Percentiles rank a stretch among this genome's conserved stretches.
These are phyloP conservation scores for Phytophthora citricola DNA, from an alignment of 352 stramenopile genomes.

Conservation along the genomic window DNA sequence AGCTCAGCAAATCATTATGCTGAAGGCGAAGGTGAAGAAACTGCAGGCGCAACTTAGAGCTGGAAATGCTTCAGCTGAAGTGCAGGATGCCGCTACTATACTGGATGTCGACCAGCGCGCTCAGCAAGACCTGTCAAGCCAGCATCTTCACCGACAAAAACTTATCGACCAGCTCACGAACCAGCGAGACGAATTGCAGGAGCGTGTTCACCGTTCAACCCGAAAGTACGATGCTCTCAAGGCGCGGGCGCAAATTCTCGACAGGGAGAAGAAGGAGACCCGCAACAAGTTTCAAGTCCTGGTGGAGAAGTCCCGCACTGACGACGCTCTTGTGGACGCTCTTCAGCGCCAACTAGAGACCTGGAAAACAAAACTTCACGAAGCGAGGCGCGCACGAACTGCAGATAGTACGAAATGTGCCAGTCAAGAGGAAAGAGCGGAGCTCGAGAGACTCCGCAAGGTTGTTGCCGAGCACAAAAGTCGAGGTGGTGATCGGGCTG, in stretches of 20 bases:
- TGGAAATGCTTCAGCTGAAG: conserved; percentile 19
- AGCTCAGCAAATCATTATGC: conserved; percentile 87
- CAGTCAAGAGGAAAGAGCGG: conserved; percentile 46
- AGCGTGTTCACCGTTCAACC: conserved; percentile 60
- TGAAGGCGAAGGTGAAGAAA: conserved; percentile 85
- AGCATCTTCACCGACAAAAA: conserved; percentile 68
- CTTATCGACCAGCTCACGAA: conserved; percentile 63
- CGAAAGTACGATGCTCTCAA: conserved; percentile 74
- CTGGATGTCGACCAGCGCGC: conserved; percentile 71
- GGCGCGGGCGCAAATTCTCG: conserved; percentile 69
- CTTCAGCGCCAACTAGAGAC: conserved; percentile 74
- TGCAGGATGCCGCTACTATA: neutral
- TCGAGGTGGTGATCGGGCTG: conserved; percentile 19
- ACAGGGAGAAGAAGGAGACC: conserved; percentile 76
- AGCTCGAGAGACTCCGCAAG: conserved; percentile 57
- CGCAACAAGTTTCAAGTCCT: conserved; percentile 74
- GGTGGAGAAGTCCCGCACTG: conserved; percentile 81
- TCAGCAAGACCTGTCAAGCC: conserved; percentile 60
- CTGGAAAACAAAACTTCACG: conserved; percentile 61
- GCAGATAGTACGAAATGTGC: conserved; percentile 45
- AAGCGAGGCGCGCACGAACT: conserved; percentile 71
- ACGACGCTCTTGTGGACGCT: conserved; percentile 81
- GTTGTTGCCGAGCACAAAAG: conserved; percentile 40
- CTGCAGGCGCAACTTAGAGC: conserved; percentile 38
- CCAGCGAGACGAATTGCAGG: conserved; percentile 66